Percentiles rank a stretch among this genome's conserved stretches.
phyloP scores from a whole-genome alignment of 192 early-diverging fungal species.

The Lobosporangium transversale region DNA sequence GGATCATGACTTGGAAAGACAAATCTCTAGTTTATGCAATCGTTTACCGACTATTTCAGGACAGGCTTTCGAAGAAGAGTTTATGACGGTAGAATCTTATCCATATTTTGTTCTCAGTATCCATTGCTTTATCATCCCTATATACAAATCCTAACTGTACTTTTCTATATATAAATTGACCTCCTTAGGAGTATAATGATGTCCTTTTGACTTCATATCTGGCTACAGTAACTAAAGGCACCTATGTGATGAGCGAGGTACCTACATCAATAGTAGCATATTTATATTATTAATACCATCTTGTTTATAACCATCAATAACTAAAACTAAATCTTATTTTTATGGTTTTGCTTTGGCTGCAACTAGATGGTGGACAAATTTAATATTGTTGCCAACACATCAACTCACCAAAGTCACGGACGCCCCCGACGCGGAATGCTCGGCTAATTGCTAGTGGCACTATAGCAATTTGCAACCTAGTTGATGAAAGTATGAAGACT shows the following conservation, averaged over 20 bases:
- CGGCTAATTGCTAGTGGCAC: slow-evolving; percentile 7
- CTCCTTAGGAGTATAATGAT: slow-evolving; percentile 84
- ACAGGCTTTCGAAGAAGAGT: slow-evolving; percentile 76
- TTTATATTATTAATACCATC: not conserved
- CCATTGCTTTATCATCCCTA: too few relatives aligned
- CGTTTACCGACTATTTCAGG: slow-evolving; percentile 76
- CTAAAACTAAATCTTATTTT: not conserved
- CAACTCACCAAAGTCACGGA: slow-evolving; percentile 12
- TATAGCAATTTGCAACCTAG: not conserved
- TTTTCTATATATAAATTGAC: too few relatives aligned
- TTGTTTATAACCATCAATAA: not conserved
- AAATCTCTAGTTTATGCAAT: slow-evolving; percentile 78
- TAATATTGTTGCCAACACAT: slow-evolving; percentile 26
- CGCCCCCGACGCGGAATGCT: slow-evolving; percentile 37
- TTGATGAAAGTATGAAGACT: not conserved
- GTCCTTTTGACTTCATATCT: slow-evolving; percentile 80
- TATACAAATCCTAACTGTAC: too few relatives aligned
- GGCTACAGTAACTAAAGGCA: slow-evolving; percentile 81
- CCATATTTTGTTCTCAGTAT: not conserved
- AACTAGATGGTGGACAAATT: slow-evolving; percentile 50
- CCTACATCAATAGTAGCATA: not conserved
- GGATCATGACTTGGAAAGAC: slow-evolving; percentile 81
- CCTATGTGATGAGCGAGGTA: slow-evolving; percentile 72
- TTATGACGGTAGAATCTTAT: slow-evolving; percentile 63
- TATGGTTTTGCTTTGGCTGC: not conserved